These are phyloP conservation scores for Lentinula raphanica DNA, from an alignment of 768 basidiomycete species.

Conservation along the genomic window DNA sequence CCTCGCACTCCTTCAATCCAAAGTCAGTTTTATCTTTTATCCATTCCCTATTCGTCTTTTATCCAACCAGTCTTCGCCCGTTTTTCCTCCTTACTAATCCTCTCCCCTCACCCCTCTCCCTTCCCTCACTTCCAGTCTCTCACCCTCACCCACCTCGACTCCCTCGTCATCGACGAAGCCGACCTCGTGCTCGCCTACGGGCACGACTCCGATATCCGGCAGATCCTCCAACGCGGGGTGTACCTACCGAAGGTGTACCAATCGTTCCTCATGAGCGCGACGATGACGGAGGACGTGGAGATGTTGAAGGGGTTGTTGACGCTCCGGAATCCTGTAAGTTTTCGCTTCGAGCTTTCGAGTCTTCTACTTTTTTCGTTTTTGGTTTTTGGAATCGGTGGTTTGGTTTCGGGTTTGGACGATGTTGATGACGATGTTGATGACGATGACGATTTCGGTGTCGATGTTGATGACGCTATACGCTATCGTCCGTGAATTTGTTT, in stretches of 20 bases:
- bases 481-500: neutral
- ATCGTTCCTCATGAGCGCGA: slow-evolving; percentile 95
- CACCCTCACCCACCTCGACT: slow-evolving; percentile 61
- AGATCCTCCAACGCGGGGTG: slow-evolving; percentile 55
- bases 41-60: neutral
- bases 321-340: slow-evolving; percentile 66
- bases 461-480: too few species aligned
- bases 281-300: slow-evolving; percentile 95
- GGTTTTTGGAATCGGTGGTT: too few species aligned
- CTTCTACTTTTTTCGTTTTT: too few species aligned
- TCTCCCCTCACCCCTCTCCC: neutral
- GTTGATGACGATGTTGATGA: too few species aligned
- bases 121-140: slow-evolving; percentile 42
- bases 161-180: slow-evolving; percentile 95
- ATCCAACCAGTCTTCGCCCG: neutral
- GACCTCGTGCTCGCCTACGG: slow-evolving; percentile 23
- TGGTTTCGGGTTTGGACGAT: too few species aligned
- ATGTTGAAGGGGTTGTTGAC: slow-evolving; percentile 83
- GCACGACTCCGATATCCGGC: neutral
- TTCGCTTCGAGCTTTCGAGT: too few species aligned
- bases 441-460: too few species aligned
- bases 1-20: slow-evolving; percentile 63
- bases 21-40: slow-evolving; percentile 32
- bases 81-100: neutral
- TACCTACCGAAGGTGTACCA: slow-evolving; percentile 78